phyloP scores from a whole-genome alignment of 2,329 filamentous ascomycete species.

The Reticulascus tulasneorum region DNA sequence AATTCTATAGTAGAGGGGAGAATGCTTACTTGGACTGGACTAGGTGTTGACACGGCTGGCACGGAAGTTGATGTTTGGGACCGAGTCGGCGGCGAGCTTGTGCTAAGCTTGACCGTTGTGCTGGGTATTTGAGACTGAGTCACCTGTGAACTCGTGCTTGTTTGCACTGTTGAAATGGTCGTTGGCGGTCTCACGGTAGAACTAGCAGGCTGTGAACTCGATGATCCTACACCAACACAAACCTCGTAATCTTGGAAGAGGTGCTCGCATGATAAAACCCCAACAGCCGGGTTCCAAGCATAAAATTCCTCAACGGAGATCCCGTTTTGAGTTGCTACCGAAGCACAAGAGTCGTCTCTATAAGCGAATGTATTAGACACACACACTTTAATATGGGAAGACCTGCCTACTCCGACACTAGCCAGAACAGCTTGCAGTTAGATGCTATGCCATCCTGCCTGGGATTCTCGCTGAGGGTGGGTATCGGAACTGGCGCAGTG shows the following conservation, averaged over 20 bases:
- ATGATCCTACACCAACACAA: constrained; percentile 1
- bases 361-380: too few species aligned
- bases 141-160: too few species aligned
- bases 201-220: background rate
- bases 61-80: background rate
- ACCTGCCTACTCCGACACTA: constrained; percentile 1
- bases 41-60: background rate
- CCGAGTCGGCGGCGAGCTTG: too few species aligned
- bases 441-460: constrained; percentile 8
- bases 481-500: too few species aligned
- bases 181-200: too few species aligned
- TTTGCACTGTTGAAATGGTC: background rate
- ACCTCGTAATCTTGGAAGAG: constrained; percentile 1
- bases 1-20: too few species aligned
- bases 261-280: background rate
- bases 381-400: too few species aligned
- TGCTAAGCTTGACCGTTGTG: too few species aligned
- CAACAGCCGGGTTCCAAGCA: constrained; percentile 3
- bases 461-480: background rate
- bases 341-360: constrained; percentile 3
- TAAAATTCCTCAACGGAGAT: background rate
- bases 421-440: constrained; percentile 9
- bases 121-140: too few species aligned
- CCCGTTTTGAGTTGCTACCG: background rate
- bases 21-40: too few species aligned